Evolutionary conservation across 805 yeast genomes (phyloP).

Genomic region (Scheffersomyces lignosus): DNA sequence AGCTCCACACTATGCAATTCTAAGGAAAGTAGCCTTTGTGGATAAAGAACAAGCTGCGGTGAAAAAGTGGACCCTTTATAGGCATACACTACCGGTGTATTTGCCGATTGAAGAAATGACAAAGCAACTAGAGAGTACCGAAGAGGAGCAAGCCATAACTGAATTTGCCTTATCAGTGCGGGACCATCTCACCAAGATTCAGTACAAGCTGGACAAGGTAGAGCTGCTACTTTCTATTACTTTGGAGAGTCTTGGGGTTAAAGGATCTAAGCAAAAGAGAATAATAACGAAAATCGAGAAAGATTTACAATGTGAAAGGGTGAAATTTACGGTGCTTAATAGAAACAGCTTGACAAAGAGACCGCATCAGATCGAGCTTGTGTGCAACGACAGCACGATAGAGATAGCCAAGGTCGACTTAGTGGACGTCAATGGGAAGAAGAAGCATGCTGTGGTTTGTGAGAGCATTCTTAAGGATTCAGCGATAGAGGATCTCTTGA

Average conservation of each 20-base stretch:
- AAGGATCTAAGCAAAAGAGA: neutral
- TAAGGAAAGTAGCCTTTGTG: constrained; percentile 14
- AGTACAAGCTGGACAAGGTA: constrained; percentile 33
- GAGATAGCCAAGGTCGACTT: constrained; percentile 11
- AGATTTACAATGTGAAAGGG: constrained; percentile 28
- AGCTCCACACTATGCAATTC: constrained; percentile 50
- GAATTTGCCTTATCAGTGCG: constrained; percentile 24
- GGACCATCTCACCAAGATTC: constrained; percentile 20
- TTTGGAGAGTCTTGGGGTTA: constrained; percentile 6
- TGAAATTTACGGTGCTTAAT: constrained; percentile 10
- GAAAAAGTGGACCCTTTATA: constrained; percentile 29
- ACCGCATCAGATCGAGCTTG: constrained; percentile 16
- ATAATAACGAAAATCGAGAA: constrained; percentile 16
- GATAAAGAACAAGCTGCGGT: constrained; percentile 5
- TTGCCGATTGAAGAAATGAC: constrained; percentile 23
- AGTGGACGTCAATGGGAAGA: neutral
- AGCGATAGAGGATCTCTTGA: constrained; percentile 13
- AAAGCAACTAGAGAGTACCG: constrained; percentile 8
- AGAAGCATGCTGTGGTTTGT: constrained; percentile 7
- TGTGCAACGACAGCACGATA: constrained; percentile 19
- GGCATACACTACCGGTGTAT: constrained; percentile 38
- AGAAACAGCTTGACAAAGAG: neutral
- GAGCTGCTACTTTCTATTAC: constrained; percentile 12
- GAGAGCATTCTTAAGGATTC: constrained; percentile 14
- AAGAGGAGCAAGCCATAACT: constrained; percentile 16